Base-by-base conservation (phyloP, 805 yeast genomes). In the Nakazawaea anatomiae region DNA sequence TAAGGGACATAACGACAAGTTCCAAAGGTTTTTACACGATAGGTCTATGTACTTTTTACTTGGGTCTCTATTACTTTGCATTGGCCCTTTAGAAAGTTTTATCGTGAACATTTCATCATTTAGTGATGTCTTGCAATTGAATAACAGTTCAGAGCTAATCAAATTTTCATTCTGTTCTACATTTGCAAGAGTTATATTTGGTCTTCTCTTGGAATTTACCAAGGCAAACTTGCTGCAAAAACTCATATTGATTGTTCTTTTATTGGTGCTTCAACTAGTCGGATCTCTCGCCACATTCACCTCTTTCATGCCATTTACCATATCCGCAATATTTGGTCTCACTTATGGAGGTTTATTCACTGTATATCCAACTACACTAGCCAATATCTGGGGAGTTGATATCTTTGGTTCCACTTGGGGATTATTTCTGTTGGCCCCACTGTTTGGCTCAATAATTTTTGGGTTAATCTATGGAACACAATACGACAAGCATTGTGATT, bases 401-500 rank as follows among this genome's bases (percentile, higher is more conserved):
- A 77, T 87, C 35, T 81, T 92, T 66, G 98, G 97, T 0, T 87
- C 96, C 2, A 87, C 92, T 1, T 92, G 96, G 89, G 97, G 97
- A 2, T 72, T 86, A 29, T 87, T 89, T 63, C 85, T 89, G 77
- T 75, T 87, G 36, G 94, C 95, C 0, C 96, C 97, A 2, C 96
- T 97, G 0, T 55, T 88, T 2, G 96, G 96, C 1, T 74, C 92
- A 1, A 71, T 86, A 4, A 54, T 79, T 2, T 87, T 77, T 58
- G 91, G 96, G 5, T 59, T 87, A 47, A 56, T 83, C 10, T 90
- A 85, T 63, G 97, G 96, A 1, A 59, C 67, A 28, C 65, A 80
- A 18, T 83, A 77, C 57, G 94, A 88, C 56, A 44, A 54, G 12
- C 60, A 66, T 48, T 69, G 79, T 52, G 54, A 54, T 39, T 30